Conservation (phyloP, 2,329 filamentous ascomycete genomes). For the Pseudomassariella vexata region DNA sequence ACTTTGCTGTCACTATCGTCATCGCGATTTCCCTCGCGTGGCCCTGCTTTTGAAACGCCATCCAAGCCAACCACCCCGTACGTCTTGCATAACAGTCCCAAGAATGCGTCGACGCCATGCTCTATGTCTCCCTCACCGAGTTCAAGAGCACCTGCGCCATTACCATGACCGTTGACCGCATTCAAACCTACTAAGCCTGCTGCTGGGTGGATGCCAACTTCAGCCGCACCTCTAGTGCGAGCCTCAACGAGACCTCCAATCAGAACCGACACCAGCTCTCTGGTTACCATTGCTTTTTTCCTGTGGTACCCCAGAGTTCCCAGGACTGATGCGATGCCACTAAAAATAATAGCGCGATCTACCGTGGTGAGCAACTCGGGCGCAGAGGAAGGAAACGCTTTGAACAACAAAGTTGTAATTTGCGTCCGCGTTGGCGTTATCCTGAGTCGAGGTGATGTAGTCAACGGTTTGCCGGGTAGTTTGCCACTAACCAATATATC, state of each 20-base stretch:
- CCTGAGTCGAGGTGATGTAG: slow-evolving; percentile 49
- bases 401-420: slow-evolving; percentile 61
- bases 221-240: slow-evolving; percentile 87
- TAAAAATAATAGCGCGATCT: slow-evolving; percentile 73
- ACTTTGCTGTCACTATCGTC: slow-evolving; percentile 47
- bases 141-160: slow-evolving; percentile 51
- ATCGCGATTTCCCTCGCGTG: slow-evolving; percentile 16
- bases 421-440: slow-evolving; percentile 54
- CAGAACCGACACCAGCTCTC: slow-evolving; percentile 76
- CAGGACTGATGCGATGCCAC: slow-evolving; percentile 83
- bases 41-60: slow-evolving; percentile 18
- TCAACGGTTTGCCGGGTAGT: slow-evolving; percentile 42
- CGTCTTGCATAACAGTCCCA: slow-evolving; percentile 54
- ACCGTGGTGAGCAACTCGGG: slow-evolving; percentile 64
- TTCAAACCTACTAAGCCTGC: slow-evolving; percentile 75
- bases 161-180: slow-evolving; percentile 40
- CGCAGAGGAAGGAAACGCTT: slow-evolving; percentile 62
- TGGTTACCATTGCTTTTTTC: slow-evolving; percentile 86
- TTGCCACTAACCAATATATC: slow-evolving; percentile 61
- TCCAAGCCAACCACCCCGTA: slow-evolving; percentile 58
- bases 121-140: slow-evolving; percentile 61
- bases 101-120: slow-evolving; percentile 57
- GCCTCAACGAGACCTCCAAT: slow-evolving; percentile 85
- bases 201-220: slow-evolving; percentile 91
- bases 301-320: slow-evolving; percentile 73